Base-by-base conservation (phyloP, 2,329 filamentous ascomycete genomes). In the Tolypocladium tropicale region DNA sequence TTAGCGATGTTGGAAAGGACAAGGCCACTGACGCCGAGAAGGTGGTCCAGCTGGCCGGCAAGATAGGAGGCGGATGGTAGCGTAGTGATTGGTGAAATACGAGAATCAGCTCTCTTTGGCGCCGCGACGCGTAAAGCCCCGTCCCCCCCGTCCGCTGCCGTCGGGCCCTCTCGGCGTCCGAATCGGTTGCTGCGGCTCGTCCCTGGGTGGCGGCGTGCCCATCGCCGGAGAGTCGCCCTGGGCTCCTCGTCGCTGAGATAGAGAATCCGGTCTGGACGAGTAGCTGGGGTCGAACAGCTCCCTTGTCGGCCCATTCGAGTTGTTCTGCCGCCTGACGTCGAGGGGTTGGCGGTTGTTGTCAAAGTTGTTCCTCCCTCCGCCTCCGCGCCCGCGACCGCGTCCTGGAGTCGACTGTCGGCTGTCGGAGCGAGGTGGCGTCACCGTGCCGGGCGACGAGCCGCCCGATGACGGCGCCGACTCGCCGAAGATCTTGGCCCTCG, bases 51-150 rank as follows among this genome's bases (percentile, higher is more conserved):
- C 78, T 99, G 66, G 93, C 93, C 51, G 86, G 90, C 56, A 94
- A 91, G 72, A 89, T 92, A 64, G 94, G 92, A 54, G 94, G 94
- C 54, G 94, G 94, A 28, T 99, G 94, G 94, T 97, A 79, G 69
- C 58, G 55, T 58, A 57, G 56, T 60, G 59, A 61, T 66, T 62
- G 62, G n/a, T n/a, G n/a, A n/a, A n/a, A 37, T 36, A 1, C 23
- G 51, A 16, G 37, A 32, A 66, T 68, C 70, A 73, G 64, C 66
- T 67, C 55, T 64, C 66, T 57, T 64, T 68, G 59, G 60, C 79
- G 60, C 87, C 86, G 64, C 89, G 79, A 59, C 76, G 77, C 51
- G 79, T 80, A 66, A 94, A 92, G 37, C 87, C 88, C 71, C 91
- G 91, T 0, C 90, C 90, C 56, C 86, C 88, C 65, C 87, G 80